Evolutionary conservation across 441 rosid genomes (phyloP), one percentile per base, ranked within the genome.

Genomic region (Populus hybrid): DNA sequence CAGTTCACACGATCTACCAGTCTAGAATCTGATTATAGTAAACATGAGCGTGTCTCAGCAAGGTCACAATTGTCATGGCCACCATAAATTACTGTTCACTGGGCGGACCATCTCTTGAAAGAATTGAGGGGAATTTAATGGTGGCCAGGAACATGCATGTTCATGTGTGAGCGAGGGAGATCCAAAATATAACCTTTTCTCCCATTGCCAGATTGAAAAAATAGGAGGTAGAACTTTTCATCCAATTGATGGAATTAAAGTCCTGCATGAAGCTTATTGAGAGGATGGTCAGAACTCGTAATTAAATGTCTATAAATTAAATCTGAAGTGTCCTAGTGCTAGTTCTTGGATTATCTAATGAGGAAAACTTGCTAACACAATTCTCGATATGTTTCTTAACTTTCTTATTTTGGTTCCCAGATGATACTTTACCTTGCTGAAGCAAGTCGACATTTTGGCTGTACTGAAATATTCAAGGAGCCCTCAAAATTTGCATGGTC

Each of bases 401-500:
- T 72, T 82, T 74, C 63, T 16, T 36, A 69, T 76, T 46, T 83
- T 79, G 73, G 75, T 84, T 70, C 86, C 81, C 87, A 97, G 99
- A 94, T 90, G 98, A 83, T 89, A 68, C 97, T 97, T 79, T 89
- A 92, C 82, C 93, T 93, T 73, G 99, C 96, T 23, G 98, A 97
- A 88, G 93, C 97, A 81, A 94, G 97, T 84, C 90, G 91, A 75
- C 91, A 85, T 77, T 90, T 94, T 82, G 98, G 98, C 78, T 97
- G 97, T 81, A 87, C 98, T 61, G 98, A 93, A 82, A 88, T 94
- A 84, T 97, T 97, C 81, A 93, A 91, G 83, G 99, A 97, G 84
- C 99, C 99, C 28, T 92, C 99, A 70, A 94, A 97, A 83, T 94
- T 86, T 76, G 99, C 98, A 35, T 88, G 75, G 88, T 91, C 97